A percentile compares a stretch with the other conserved stretches of the same genome.
phyloP scores from a whole-genome alignment of 805 yeast genomes.

The Barnettozyma vustinii region DNA sequence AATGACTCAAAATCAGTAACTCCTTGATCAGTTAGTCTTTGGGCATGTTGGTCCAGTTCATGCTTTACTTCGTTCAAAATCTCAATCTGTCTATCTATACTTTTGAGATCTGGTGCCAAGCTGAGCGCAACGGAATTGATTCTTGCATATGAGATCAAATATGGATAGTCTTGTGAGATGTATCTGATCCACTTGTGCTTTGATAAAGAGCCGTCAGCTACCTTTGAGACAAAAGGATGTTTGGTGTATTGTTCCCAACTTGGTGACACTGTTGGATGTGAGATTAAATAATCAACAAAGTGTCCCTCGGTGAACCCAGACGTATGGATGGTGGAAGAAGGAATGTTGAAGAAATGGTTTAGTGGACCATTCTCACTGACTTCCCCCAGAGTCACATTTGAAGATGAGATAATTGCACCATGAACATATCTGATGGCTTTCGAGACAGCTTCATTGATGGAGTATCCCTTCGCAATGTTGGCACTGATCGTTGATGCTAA shows the following conservation, averaged over 20 bases:
- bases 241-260: slow-evolving; percentile 54
- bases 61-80: slow-evolving; percentile 45
- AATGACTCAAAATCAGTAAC: slow-evolving; percentile 42
- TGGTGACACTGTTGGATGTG: slow-evolving; percentile 49
- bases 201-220: slow-evolving; percentile 49
- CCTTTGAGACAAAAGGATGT: slow-evolving; percentile 54
- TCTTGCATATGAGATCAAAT: slow-evolving; percentile 61
- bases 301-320: slow-evolving; percentile 18
- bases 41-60: slow-evolving; percentile 54
- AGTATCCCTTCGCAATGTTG: slow-evolving; percentile 53
- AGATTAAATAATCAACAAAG: slow-evolving; percentile 44
- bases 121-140: slow-evolving; percentile 61
- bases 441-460: slow-evolving; percentile 44
- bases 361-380: slow-evolving; percentile 54
- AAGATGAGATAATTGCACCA: slow-evolving; percentile 47
- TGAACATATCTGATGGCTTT: slow-evolving; percentile 62
- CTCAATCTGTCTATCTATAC: slow-evolving; percentile 43
- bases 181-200: slow-evolving; percentile 47
- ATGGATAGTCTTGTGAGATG: slow-evolving; percentile 57
- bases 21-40: slow-evolving; percentile 41
- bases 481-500: slow-evolving; percentile 77
- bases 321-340: slow-evolving; percentile 1
- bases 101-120: slow-evolving; percentile 50
- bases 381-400: slow-evolving; percentile 40
- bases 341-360: slow-evolving; percentile 50